Evolutionary conservation across 2,329 filamentous ascomycete genomes (phyloP), one percentile per base, ranked within the genome.

Genomic region (Zalaria obscura): DNA sequence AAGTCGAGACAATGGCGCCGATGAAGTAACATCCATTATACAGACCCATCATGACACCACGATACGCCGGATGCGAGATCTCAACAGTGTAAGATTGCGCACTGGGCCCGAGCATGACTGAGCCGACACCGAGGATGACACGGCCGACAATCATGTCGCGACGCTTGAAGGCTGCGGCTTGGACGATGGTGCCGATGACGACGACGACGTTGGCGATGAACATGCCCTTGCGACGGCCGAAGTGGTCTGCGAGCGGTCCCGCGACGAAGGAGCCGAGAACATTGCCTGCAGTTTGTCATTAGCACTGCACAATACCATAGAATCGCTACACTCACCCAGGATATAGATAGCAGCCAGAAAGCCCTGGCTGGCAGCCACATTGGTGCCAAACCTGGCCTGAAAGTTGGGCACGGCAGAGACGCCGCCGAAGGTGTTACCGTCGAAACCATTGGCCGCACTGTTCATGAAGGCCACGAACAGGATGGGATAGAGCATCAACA

Each of bases 191-290:
- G 5, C 69, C 69, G 36, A 70, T 45, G 36, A 72, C 52, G 79
- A 85, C 48, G 80, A 89, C 52, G 75, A 80, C 50, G 69, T 68
- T 25, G 74, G 76, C 10, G 70, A 79, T 52, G 68, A 48, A 42
- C 52, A 58, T 52, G 25, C 53, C 51, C 5, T 60, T 57, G 52
- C 57, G 59, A 3, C 60, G 48, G 3, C 58, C 58, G 10, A 36
- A 40, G 5, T 34, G 29, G n/a, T 47, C 45, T 8, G 43, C 40
- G 5, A 42, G 10, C 3, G 34, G 40, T 3, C 39, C 42, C 10
- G 27, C 28, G 8, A 47, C 52, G 33, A 67, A 64, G 5, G 63
- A 63, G 1, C 61, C 65, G 4, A 59, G 56, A 7, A 69, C 53
- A 41, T 66, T 66, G n/a, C 61, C 67, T 32, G 29, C 29, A 32